phyloP scores from a whole-genome alignment of 2,329 filamentous ascomycete species.

The Paecilomyces variotii region DNA sequence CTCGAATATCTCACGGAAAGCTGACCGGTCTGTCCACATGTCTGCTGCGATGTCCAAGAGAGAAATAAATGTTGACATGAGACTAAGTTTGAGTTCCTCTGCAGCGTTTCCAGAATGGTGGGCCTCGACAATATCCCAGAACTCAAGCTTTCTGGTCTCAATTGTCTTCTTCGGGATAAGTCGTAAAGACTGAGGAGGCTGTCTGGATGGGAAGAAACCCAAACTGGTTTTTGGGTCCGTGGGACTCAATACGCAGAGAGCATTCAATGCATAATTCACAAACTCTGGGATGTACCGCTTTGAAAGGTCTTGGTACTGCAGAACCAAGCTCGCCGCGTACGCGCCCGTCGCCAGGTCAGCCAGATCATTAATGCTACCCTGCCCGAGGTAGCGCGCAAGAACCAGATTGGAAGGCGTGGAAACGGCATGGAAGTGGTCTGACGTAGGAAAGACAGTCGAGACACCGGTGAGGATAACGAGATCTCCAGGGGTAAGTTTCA shows the following conservation, averaged over 20 bases:
- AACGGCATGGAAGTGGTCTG: slow-evolving; percentile 94
- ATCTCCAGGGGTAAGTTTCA: slow-evolving; percentile 58
- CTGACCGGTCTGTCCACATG: slow-evolving; percentile 63
- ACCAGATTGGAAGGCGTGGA: slow-evolving; percentile 81
- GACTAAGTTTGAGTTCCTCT: slow-evolving; percentile 47
- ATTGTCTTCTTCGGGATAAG: slow-evolving; percentile 31
- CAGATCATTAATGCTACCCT: slow-evolving; percentile 60
- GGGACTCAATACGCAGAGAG: slow-evolving; percentile 60
- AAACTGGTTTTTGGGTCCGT: slow-evolving; percentile 38
- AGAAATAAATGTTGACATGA: slow-evolving; percentile 55
- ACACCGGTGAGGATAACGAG: slow-evolving; percentile 77
- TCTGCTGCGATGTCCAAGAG: slow-evolving; percentile 62
- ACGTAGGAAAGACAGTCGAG: slow-evolving; percentile 80
- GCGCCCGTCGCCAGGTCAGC: slow-evolving; percentile 64
- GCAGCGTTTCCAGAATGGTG: slow-evolving; percentile 14
- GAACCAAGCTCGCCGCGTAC: slow-evolving; percentile 67
- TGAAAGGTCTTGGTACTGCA: slow-evolving; percentile 76
- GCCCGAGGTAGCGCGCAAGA: slow-evolving; percentile 75
- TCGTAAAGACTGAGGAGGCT: slow-evolving; percentile 45
- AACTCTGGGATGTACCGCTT: slow-evolving; percentile 87
- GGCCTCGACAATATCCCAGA: slow-evolving; percentile 47
- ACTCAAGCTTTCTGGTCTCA: slow-evolving; percentile 46
- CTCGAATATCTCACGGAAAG: slow-evolving; percentile 72
- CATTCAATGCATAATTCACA: slow-evolving; percentile 71
- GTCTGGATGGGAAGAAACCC: slow-evolving; percentile 55